phyloP scores from a whole-genome alignment of 2,329 filamentous ascomycete genomes.

The Xenosphaeropsis pyriputrescens region DNA sequence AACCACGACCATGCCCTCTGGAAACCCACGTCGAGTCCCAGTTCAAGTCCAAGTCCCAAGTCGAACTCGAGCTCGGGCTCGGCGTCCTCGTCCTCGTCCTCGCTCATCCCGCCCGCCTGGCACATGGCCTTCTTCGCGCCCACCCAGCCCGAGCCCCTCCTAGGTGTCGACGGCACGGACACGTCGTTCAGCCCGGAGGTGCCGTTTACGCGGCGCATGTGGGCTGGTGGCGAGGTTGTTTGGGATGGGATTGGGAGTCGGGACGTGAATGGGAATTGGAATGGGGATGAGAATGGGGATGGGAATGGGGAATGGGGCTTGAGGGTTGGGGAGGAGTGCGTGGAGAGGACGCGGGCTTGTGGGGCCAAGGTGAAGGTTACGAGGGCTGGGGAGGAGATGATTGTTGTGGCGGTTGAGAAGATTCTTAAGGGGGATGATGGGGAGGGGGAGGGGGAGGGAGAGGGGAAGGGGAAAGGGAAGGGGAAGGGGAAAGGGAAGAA shows the following conservation, averaged over 20 bases:
- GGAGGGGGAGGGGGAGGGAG: too few species aligned
- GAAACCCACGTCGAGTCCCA: too few species aligned
- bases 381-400: conserved; percentile 38
- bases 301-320: conserved; percentile 14
- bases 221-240: conserved; percentile 42
- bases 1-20: too few species aligned
- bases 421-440: conserved; percentile 33
- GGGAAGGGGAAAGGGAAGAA: too few species aligned
- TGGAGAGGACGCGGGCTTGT: conserved; percentile 37
- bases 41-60: too few species aligned
- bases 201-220: conserved; percentile 48
- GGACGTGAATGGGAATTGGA: conserved; percentile 34
- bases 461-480: too few species aligned
- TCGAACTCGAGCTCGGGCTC: too few species aligned
- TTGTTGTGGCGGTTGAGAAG: conserved; percentile 47
- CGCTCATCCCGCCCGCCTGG: conserved; percentile 20
- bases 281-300: conserved; percentile 20
- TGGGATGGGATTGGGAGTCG: too few species aligned
- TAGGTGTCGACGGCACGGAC: conserved; percentile 44
- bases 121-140: conserved; percentile 50
- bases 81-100: too few species aligned
- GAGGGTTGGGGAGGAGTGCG: conserved; percentile 36
- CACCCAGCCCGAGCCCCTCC: conserved; percentile 29
- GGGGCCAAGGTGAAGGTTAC: conserved; percentile 37
- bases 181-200: conserved; percentile 33